Evolutionary conservation across 495 filamentous ascomycete species (phyloP).

Genomic region (Aspergillus incahuasiensis): DNA sequence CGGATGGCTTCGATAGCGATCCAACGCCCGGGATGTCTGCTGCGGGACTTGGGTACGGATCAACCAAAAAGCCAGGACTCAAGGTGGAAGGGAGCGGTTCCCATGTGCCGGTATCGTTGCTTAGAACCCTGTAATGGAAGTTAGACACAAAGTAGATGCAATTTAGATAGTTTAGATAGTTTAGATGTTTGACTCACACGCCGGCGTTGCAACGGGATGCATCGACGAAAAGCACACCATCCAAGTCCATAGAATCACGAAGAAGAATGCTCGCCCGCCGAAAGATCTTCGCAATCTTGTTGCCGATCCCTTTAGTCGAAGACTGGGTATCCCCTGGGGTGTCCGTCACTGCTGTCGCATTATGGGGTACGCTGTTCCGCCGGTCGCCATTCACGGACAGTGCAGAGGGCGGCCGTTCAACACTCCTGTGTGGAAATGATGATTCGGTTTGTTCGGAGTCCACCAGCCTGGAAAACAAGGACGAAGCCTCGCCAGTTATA

Average conservation of each 20-base stretch:
- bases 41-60: conserved; percentile 18
- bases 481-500: conserved; percentile 7
- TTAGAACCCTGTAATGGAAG: conserved; percentile 7
- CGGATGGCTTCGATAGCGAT: conserved; percentile 17
- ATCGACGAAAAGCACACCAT: conserved; percentile 40
- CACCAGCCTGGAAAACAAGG: conserved; percentile 10
- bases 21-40: conserved; percentile 18
- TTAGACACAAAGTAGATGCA: not conserved
- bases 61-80: conserved; percentile 14
- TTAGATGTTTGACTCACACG: conserved; percentile 15
- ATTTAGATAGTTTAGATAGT: not conserved
- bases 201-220: conserved; percentile 25
- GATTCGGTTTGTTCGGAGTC: conserved; percentile 7
- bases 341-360: not conserved
- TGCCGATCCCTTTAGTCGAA: not conserved
- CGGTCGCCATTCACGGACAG: not conserved
- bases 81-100: conserved; percentile 23
- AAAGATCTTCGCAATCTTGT: conserved; percentile 27
- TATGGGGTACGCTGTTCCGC: not conserved
- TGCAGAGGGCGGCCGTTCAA: not conserved
- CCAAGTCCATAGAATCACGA: conserved; percentile 37
- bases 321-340: not conserved
- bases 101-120: conserved; percentile 17
- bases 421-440: conserved; percentile 1
- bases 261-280: conserved; percentile 35